phyloP scores from a whole-genome alignment of 805 yeast genomes.

The Candida golubevii region DNA sequence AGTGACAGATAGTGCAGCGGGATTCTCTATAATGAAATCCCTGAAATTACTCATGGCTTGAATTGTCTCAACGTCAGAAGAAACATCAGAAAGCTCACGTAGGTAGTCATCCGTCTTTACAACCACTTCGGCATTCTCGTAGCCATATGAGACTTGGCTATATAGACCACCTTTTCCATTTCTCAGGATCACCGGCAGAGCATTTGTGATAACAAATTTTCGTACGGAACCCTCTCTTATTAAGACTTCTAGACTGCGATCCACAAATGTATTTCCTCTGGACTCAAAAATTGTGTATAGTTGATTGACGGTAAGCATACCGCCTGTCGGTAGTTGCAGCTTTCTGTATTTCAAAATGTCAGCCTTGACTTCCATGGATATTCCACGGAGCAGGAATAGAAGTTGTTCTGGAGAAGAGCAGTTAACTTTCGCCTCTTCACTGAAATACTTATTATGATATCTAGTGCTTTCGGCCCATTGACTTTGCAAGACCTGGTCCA shows the following conservation, averaged over 20 bases:
- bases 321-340: conserved; percentile 30
- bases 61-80: conserved; percentile 8
- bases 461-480: conserved; percentile 37
- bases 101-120: conserved; percentile 24
- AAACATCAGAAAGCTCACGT: conserved; percentile 15
- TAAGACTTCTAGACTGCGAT: conserved; percentile 37
- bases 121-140: conserved; percentile 39
- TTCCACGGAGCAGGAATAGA: conserved; percentile 31
- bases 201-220: conserved; percentile 39
- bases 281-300: conserved; percentile 45
- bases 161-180: conserved; percentile 23
- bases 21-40: conserved; percentile 20
- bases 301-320: conserved; percentile 42
- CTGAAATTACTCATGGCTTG: conserved; percentile 21
- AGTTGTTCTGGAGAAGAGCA: conserved; percentile 21
- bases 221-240: conserved; percentile 35
- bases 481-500: conserved; percentile 29
- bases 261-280: conserved; percentile 48
- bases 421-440: conserved; percentile 10
- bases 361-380: conserved; percentile 32
- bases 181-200: conserved; percentile 42
- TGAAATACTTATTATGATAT: conserved; percentile 23
- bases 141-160: conserved; percentile 34
- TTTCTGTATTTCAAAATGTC: conserved; percentile 33
- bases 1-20: conserved; percentile 26